Evolutionary conservation across 805 yeast genomes (phyloP).

Genomic region (Metschnikowia santaceciliae): DNA sequence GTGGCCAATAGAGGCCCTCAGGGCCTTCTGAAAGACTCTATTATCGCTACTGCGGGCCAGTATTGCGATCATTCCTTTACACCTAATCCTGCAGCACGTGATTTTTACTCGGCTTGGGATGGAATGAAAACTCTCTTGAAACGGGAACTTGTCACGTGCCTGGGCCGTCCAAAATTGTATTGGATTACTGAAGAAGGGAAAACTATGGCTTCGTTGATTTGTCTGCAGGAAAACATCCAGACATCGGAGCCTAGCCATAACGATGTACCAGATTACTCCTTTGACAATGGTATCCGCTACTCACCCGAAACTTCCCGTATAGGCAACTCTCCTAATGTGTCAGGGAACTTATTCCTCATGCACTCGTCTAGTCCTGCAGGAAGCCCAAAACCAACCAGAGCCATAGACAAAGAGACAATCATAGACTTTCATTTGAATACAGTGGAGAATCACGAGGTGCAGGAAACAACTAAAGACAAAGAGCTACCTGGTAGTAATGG

Average conservation of each 20-base stretch:
- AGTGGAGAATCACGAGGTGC: no score
- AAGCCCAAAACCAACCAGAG: background rate
- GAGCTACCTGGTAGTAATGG: no score
- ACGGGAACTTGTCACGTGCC: slow-evolving; percentile 52
- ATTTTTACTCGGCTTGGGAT: slow-evolving; percentile 73
- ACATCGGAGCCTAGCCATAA: slow-evolving; percentile 14
- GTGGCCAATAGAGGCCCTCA: slow-evolving; percentile 39
- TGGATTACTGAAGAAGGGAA: slow-evolving; percentile 67
- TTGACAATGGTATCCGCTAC: slow-evolving; percentile 33
- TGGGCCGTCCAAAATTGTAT: slow-evolving; percentile 60
- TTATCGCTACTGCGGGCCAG: slow-evolving; percentile 49
- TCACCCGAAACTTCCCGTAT: background rate
- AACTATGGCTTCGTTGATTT: slow-evolving; percentile 55
- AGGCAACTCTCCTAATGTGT: background rate
- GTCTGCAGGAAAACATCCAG: slow-evolving; percentile 39
- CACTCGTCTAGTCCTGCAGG: slow-evolving; percentile 5
- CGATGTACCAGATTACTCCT: slow-evolving; percentile 22
- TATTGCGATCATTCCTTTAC: slow-evolving; percentile 58
- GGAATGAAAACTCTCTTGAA: slow-evolving; percentile 59
- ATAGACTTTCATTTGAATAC: no score
- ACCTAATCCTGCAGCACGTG: slow-evolving; percentile 56
- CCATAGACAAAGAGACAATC: no score
- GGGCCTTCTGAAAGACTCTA: slow-evolving; percentile 65
- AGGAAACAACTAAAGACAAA: background rate
- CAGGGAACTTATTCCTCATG: background rate